Evolutionary conservation across 768 basidiomycete species (phyloP).

Genomic region (Pisolithus albus): DNA sequence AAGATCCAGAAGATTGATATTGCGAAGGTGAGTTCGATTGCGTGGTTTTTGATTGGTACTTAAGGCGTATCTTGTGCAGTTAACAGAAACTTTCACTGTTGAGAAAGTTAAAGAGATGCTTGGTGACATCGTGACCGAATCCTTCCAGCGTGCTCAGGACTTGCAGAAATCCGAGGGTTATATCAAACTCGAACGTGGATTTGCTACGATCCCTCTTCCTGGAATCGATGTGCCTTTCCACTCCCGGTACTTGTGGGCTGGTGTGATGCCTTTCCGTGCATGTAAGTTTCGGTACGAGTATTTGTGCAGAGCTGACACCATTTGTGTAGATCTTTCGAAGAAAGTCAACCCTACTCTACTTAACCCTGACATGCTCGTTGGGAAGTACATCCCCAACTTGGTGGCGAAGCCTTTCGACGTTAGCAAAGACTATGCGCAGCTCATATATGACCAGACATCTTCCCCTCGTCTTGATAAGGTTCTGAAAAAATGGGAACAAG

Average conservation of each 20-base stretch:
- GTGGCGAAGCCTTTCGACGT: constrained; percentile 84
- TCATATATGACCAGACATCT: constrained; percentile 94
- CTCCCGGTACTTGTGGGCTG: constrained; percentile 98
- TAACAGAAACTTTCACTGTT: constrained; percentile 80
- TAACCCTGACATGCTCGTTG: constrained; percentile 90
- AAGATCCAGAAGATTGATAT: constrained; percentile 97
- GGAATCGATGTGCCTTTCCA: constrained; percentile 99
- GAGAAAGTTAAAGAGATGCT: constrained; percentile 98
- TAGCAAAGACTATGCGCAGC: constrained; percentile 80
- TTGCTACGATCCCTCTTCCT: constrained; percentile 90
- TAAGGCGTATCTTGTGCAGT: constrained; percentile 34
- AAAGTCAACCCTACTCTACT: constrained; percentile 91
- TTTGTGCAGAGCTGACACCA: neutral
- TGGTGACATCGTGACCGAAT: constrained; percentile 81
- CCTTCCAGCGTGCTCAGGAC: constrained; percentile 66
- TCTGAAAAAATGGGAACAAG: constrained; percentile 89
- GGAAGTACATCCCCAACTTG: constrained; percentile 96
- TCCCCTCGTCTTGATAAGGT: constrained; percentile 94
- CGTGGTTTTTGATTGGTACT: neutral
- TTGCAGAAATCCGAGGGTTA: constrained; percentile 78
- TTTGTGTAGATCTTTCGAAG: constrained; percentile 77
- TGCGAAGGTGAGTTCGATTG: constrained; percentile 48
- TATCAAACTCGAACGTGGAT: constrained; percentile 93
- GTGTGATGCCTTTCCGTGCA: constrained; percentile 94
- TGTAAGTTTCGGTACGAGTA: constrained; percentile 48